Percentiles rank a stretch among this genome's conserved stretches.
phyloP scores from a whole-genome alignment of 257 asterid genomes.

The Solanum chiquidenum region DNA sequence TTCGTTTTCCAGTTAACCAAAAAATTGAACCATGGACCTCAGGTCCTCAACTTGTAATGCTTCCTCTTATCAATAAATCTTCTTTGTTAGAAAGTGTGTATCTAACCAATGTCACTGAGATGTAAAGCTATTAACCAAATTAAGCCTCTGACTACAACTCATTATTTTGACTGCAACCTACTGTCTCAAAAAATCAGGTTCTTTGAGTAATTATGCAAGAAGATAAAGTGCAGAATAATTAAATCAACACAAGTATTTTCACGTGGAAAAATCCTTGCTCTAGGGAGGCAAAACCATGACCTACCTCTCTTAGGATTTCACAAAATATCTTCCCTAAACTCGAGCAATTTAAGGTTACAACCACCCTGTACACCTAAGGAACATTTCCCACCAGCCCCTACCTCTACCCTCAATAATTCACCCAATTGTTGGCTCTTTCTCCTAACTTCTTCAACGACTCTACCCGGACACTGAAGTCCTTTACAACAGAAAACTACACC shows the following conservation, averaged over 20 bases:
- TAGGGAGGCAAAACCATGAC: neutral
- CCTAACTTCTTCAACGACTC: neutral
- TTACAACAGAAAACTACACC: neutral
- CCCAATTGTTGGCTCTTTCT: neutral
- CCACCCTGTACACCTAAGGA: neutral
- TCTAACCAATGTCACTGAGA: neutral
- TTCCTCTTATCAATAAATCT: neutral
- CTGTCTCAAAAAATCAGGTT: neutral
- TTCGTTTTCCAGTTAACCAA: neutral
- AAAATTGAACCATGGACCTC: neutral
- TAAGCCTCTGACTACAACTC: neutral
- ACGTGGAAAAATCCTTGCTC: neutral
- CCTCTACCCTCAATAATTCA: neutral
- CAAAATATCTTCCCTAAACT: neutral
- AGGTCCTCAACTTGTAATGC: neutral
- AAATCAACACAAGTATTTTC: neutral
- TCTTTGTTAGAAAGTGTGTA: neutral
- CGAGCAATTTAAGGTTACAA: neutral
- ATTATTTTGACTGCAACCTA: neutral
- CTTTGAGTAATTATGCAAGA: neutral
- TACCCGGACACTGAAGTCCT: neutral
- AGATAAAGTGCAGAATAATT: neutral
- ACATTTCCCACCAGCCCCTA: neutral
- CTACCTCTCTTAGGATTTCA: neutral
- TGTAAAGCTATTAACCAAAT: neutral